Base-by-base conservation (phyloP, 106 monocot genomes). In the Xerophyta viscosa region DNA sequence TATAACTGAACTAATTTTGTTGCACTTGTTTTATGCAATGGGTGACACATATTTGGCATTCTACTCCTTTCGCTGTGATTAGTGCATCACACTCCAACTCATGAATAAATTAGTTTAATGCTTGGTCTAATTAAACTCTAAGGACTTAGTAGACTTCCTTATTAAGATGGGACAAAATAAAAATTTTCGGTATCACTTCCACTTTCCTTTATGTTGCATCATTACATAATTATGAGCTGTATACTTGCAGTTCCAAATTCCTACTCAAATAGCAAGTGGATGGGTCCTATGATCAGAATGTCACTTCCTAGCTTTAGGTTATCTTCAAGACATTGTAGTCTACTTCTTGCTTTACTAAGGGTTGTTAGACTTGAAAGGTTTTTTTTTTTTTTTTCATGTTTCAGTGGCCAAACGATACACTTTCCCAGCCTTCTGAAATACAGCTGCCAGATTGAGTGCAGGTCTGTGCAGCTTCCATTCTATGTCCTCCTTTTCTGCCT, bases 271-370 rank as follows among this genome's bases (percentile, higher is more conserved):
- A n/a, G 46, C 31, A 70, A 48, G 39, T 70, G 84, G 84, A 73
- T 60, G 41, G 82, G 87, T 18, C 94, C 88, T 3, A 62, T 5
- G 37, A 72, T 96, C 66, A 88, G 71, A 58, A 78, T 96, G 64
- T 88, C 81, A 33, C 94, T 96, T 76, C 94, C 94, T 33, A 96
- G 78, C 64, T 96, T 84, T 73, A 96, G 94, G 94, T 82, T 26
- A 67, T 66, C 31, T 51, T 29, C 6, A 25, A 1, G 11, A 9
- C 20, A 15, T 29, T 23, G 17, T 10, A 41, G 43, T n/a, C 15
- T 15, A 39, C 10, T 39, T 39, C 15, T 15, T 39, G 13, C 15
- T 39, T 39, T 1, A 7, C 3, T 39, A 39, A 3, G 6, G 15
- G 10, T 39, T 3, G 10, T 39, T 3, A 39, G n/a, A n/a, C n/a